These are phyloP conservation scores for Brasenia schreberi DNA, from an alignment of 164 flowering plant genomes.

Conservation along the genomic window DNA sequence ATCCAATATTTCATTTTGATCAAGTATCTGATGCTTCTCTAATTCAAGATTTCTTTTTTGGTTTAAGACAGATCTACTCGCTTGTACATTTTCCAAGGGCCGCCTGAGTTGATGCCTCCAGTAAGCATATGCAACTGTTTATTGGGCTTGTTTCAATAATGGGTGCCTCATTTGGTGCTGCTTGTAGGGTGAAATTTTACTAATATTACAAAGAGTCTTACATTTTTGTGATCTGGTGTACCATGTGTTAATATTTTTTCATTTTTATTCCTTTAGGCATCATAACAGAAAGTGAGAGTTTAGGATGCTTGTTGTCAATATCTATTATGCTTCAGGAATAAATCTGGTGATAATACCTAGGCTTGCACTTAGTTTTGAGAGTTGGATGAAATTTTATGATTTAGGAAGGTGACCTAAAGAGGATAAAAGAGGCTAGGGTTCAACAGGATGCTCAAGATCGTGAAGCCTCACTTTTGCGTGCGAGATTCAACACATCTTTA, in stretches of 20 bases:
- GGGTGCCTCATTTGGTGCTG: neutral
- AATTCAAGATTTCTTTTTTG: constrained; percentile 1
- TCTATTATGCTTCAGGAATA: too few relatives aligned
- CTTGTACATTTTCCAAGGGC: constrained; percentile 90
- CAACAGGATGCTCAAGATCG: constrained; percentile 48
- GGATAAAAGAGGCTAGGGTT: constrained; percentile 33
- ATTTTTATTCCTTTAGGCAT: too few relatives aligned
- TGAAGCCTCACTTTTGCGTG: constrained; percentile 86
- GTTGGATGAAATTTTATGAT: too few relatives aligned
- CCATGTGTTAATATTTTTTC: too few relatives aligned
- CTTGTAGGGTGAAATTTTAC: neutral
- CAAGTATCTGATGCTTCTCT: neutral
- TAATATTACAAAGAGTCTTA: too few relatives aligned
- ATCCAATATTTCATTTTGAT: too few relatives aligned
- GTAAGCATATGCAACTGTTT: constrained; percentile 27
- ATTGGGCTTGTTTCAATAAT: neutral
- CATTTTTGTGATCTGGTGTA: too few relatives aligned
- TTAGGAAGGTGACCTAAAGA: constrained; percentile 56
- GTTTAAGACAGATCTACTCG: constrained; percentile 64
- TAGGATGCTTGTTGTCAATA: too few relatives aligned
- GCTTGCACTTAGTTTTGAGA: too few relatives aligned
- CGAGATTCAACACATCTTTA: constrained; percentile 58
- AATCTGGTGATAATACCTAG: too few relatives aligned
- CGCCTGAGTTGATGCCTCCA: constrained; percentile 80
- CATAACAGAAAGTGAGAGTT: too few relatives aligned